Base-by-base conservation (phyloP, 2,329 filamentous ascomycete species). In the Polychaeton citri region DNA sequence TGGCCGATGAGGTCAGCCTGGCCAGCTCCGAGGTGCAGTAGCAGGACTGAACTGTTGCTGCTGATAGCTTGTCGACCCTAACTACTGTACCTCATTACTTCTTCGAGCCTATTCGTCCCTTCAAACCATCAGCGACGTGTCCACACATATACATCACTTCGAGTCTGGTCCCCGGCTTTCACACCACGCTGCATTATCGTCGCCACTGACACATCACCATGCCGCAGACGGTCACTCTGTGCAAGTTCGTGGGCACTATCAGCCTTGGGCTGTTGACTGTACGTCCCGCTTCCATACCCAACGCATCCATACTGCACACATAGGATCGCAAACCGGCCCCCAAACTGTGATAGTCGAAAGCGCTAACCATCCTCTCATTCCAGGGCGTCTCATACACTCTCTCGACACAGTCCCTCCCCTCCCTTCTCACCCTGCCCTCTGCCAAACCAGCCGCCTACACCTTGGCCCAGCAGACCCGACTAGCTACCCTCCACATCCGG, bases 201-300 rank as follows among this genome's bases (percentile, higher is more conserved):
- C 21, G 24, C 15, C 33, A 36, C 10, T 15, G n/a, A n/a, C 36
- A 35, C 36, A 21, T 35, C 43, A 53, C 13, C 6, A 59, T 59
- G 55, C 48, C 53, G 10, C 39, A 48, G 51, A 75, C 76, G 53
- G 69, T 94, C 53, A 78, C 83, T 38, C 64, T 81, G 59, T 76
- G 82, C 65, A 95, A 96, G 66, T 94, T 95, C 59, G 81, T 95
- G 48, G 88, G 88, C 53, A 92, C 85, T 35, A 74, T 93, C 47
- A 88, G 81, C 50, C 71, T 95, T 39, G 88, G 88, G 44, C 71
- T 95, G 38, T 64, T 93, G 59, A 94, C 86, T 40, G 86, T 93
- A 73, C 52, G 80, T 35, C 32, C 26, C 30, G 16, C 19, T n/a
- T n/a, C 40, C 41, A 39, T 36, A 33, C 32, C 21, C 38, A 31